phyloP scores from a whole-genome alignment of 2,329 filamentous ascomycete species.

The Ascosphaera apis region DNA sequence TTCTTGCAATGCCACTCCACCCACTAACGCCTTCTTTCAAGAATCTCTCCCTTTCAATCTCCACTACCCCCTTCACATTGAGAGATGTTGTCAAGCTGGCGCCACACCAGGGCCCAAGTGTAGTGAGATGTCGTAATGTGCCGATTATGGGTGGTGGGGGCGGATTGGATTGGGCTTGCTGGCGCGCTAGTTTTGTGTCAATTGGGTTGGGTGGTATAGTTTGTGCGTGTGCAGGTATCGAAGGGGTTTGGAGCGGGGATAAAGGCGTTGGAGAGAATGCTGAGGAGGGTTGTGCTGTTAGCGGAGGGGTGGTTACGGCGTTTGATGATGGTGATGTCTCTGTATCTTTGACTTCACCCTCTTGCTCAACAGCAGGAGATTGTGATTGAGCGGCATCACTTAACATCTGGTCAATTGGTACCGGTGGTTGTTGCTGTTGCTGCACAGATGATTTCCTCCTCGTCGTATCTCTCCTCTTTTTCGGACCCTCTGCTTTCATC shows the following conservation, averaged over 20 bases:
- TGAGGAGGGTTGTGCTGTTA: neutral
- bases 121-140: slow-evolving; percentile 30
- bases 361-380: slow-evolving; percentile 24
- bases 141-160: neutral
- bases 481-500: neutral
- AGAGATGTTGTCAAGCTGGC: slow-evolving; percentile 37
- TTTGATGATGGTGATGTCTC: neutral
- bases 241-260: neutral
- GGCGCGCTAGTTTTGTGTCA: neutral
- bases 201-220: neutral
- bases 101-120: slow-evolving; percentile 40
- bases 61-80: slow-evolving; percentile 36
- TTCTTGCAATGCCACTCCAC: slow-evolving; percentile 17
- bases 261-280: neutral
- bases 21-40: slow-evolving; percentile 26
- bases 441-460: slow-evolving; percentile 5
- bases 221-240: neutral
- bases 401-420: slow-evolving; percentile 5
- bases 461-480: neutral
- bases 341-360: slow-evolving; percentile 4
- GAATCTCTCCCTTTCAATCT: slow-evolving; percentile 42
- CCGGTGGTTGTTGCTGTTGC: slow-evolving; percentile 7
- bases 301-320: neutral
- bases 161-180: neutral
- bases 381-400: slow-evolving; percentile 6